A percentile compares a stretch with the other conserved stretches of the same genome.
These are phyloP conservation scores for Clavispora vitiphila DNA, from an alignment of 805 yeast species.

Conservation along the genomic window DNA sequence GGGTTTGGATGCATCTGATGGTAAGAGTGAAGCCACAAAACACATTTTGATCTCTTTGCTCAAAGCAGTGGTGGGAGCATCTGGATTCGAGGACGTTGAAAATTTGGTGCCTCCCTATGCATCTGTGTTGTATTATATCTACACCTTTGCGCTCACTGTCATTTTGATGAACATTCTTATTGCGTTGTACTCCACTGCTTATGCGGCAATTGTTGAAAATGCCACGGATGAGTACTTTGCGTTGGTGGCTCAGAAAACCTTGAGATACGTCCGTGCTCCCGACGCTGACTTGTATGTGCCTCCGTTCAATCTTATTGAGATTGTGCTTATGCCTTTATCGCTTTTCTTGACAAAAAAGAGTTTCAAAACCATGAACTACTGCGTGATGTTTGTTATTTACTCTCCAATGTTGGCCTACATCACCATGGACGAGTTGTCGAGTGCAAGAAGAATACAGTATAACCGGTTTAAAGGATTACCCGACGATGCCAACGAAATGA, in stretches of 20 bases:
- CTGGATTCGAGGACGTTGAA: conserved; percentile 65
- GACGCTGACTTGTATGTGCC: conserved; percentile 83
- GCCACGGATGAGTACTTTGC: conserved; percentile 85
- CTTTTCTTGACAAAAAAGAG: conserved; percentile 30
- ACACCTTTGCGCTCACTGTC: conserved; percentile 69
- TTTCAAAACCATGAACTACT: conserved; percentile 41
- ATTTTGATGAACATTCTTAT: conserved; percentile 76
- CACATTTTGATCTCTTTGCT: conserved; percentile 60
- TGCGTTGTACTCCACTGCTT: conserved; percentile 83
- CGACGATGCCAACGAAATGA: conserved; percentile 76
- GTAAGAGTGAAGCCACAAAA: conserved; percentile 68
- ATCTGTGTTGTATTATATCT: conserved; percentile 67
- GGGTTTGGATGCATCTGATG: conserved; percentile 86
- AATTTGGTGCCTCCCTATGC: conserved; percentile 84
- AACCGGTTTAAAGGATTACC: conserved; percentile 58
- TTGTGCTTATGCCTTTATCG: conserved; percentile 29
- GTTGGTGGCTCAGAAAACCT: conserved; percentile 75
- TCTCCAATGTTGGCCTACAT: conserved; percentile 61
- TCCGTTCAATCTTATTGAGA: conserved; percentile 73
- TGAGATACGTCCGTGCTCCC: conserved; percentile 82
- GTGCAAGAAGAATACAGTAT: conserved; percentile 66
- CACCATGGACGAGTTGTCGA: conserved; percentile 58
- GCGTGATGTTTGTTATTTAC: conserved; percentile 61
- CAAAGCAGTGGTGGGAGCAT: conserved; percentile 69
- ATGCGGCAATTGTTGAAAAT: conserved; percentile 73